Percentiles rank a stretch among this genome's conserved stretches.
Evolutionary conservation across 2,329 filamentous ascomycete genomes (phyloP).

Genomic region (Alternaria consortialis): DNA sequence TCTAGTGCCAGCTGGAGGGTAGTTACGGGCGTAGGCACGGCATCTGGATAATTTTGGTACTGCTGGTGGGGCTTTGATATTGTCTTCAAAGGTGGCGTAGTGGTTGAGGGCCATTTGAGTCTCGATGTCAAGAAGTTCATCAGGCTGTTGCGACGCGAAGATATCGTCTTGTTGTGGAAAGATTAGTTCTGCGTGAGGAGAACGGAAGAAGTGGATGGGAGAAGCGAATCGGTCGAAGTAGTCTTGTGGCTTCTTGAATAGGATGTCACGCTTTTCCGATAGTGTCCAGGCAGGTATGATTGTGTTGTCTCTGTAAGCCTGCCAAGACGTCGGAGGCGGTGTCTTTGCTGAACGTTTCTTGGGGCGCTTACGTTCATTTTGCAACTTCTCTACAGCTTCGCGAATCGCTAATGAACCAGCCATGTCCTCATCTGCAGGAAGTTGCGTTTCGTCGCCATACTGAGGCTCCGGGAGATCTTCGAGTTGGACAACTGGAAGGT

Average conservation of each 20-base stretch:
- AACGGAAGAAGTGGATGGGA: slow-evolving; percentile 61
- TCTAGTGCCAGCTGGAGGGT: slow-evolving; percentile 53
- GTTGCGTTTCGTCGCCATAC: slow-evolving; percentile 40
- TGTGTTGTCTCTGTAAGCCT: slow-evolving; percentile 33
- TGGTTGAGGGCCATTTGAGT: slow-evolving; percentile 41
- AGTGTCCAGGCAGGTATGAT: slow-evolving; percentile 43
- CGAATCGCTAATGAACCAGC: slow-evolving; percentile 25
- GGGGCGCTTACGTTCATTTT: slow-evolving; percentile 15
- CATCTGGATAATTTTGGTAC: slow-evolving; percentile 39
- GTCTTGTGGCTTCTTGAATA: slow-evolving; percentile 55
- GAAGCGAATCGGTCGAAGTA: slow-evolving; percentile 62
- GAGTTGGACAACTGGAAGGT: slow-evolving; percentile 32
- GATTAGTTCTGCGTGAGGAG: slow-evolving; percentile 46
- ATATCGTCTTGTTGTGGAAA: slow-evolving; percentile 37
- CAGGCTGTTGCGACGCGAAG: slow-evolving; percentile 38
- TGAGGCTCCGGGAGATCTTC: slow-evolving; percentile 42
- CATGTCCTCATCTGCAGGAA: slow-evolving; percentile 42
- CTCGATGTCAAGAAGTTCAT: slow-evolving; percentile 42
- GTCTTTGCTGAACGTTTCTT: slow-evolving; percentile 30
- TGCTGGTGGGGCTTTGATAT: slow-evolving; percentile 15
- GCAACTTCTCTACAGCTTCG: slow-evolving; percentile 13
- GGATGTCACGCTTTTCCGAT: slow-evolving; percentile 42
- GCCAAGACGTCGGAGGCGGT: slow-evolving; percentile 39
- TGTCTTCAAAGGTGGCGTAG: slow-evolving; percentile 32
- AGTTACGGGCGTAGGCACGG: slow-evolving; percentile 51